A percentile compares a stretch with the other conserved stretches of the same genome.
Evolutionary conservation across 1,139 yeast genomes (phyloP).

Genomic region (Geotrichum europaeum): DNA sequence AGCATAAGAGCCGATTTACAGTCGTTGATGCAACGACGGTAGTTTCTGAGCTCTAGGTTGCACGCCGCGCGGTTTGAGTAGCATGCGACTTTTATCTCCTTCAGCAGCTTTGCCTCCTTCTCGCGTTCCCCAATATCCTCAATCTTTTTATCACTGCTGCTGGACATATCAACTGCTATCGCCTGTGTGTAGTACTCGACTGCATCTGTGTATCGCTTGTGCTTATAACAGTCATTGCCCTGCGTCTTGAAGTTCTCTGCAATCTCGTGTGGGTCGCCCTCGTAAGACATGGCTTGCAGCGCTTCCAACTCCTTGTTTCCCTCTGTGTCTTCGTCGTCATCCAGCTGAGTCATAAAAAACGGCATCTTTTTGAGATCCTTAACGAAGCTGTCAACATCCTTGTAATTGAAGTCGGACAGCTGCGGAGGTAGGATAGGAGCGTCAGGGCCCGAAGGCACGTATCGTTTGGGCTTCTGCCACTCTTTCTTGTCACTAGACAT

Average conservation of each 20-base stretch:
- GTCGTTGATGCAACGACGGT: constrained; percentile 79
- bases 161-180: constrained; percentile 48
- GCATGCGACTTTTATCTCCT: constrained; percentile 51
- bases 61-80: constrained; percentile 86
- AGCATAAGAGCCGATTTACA: constrained; percentile 61
- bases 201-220: constrained; percentile 68
- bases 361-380: constrained; percentile 79
- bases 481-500: constrained; percentile 25
- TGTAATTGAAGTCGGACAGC: constrained; percentile 49
- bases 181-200: constrained; percentile 76
- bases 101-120: constrained; percentile 13
- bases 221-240: constrained; percentile 81
- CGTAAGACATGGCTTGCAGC: constrained; percentile 82
- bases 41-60: constrained; percentile 70
- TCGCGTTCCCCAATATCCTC: constrained; percentile 10
- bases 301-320: constrained; percentile 71
- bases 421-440: constrained; percentile 84
- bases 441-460: constrained; percentile 63
- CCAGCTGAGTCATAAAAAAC: constrained; percentile 87
- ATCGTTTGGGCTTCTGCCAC: constrained; percentile 41
- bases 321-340: constrained; percentile 70
- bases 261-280: constrained; percentile 90
- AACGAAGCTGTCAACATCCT: constrained; percentile 65
- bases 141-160: constrained; percentile 33
- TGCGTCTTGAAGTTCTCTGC: constrained; percentile 87